Conservation (phyloP, 352 stramenopile species). For the Phytophthora pseudosyringae region DNA sequence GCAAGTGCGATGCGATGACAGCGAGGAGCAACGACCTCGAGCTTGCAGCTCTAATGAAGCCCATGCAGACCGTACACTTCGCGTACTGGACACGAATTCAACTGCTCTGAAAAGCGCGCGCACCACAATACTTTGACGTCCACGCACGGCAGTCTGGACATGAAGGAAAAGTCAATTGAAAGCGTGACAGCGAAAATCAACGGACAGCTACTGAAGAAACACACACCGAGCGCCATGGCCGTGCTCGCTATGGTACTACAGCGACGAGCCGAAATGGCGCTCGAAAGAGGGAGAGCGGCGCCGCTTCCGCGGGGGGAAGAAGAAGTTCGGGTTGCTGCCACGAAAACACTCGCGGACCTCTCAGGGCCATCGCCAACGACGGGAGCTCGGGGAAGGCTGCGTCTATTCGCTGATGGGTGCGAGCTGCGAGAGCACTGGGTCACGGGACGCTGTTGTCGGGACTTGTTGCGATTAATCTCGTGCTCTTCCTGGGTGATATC, state of each 20-base stretch:
- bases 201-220: no score
- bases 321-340: not conserved
- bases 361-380: not conserved
- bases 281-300: not conserved
- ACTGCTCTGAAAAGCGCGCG: no score
- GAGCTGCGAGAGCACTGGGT: not conserved
- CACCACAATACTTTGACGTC: no score
- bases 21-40: no score
- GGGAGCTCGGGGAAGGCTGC: not conserved
- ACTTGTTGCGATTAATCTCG: not conserved
- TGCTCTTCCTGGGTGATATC: not conserved
- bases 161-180: not conserved
- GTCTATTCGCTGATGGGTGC: not conserved
- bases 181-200: not conserved
- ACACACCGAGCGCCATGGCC: not conserved
- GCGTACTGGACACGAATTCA: no score
- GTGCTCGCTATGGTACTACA: not conserved
- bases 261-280: not conserved
- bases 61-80: no score
- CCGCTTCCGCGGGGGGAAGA: slow-evolving; percentile 1
- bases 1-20: no score
- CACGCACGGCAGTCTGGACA: not conserved
- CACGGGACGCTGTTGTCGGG: not conserved
- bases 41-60: no score
- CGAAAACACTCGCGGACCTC: not conserved